phyloP scores from a whole-genome alignment of 1,284 basidiomycete species.

The Cryptococcus deneoformans region DNA sequence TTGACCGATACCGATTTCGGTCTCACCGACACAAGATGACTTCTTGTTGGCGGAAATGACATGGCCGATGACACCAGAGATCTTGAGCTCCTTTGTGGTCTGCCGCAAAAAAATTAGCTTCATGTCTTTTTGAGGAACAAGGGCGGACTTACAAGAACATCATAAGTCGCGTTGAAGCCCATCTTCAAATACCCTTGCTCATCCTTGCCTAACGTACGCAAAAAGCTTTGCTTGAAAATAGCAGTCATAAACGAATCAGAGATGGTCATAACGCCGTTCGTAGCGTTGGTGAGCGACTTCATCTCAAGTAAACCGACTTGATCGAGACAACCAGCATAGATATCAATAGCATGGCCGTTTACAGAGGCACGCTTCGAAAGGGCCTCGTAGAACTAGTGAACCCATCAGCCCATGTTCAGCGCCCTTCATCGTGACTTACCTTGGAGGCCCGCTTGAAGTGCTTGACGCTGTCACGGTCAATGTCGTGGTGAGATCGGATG shows the following conservation, averaged over 20 bases:
- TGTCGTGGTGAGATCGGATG: slow-evolving; percentile 98
- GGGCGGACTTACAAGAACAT: slow-evolving; percentile 70
- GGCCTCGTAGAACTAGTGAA: slow-evolving; percentile 77
- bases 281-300: slow-evolving; percentile 92
- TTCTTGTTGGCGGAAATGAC: slow-evolving; percentile 98
- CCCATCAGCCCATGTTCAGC: slow-evolving; percentile 38
- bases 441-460: slow-evolving; percentile 97
- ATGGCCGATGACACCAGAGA: slow-evolving; percentile 97
- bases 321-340: slow-evolving; percentile 97
- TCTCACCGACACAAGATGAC: slow-evolving; percentile 94
- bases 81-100: slow-evolving; percentile 98
- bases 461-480: slow-evolving; percentile 95
- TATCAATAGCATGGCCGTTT: slow-evolving; percentile 92
- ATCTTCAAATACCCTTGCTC: slow-evolving; percentile 89
- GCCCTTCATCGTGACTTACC: slow-evolving; percentile 13
- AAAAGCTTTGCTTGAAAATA: slow-evolving; percentile 98
- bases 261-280: slow-evolving; percentile 94
- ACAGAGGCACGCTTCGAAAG: slow-evolving; percentile 91
- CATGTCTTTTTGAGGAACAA: not conserved
- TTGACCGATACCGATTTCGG: slow-evolving; percentile 98
- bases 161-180: slow-evolving; percentile 99
- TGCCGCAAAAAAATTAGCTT: slow-evolving; percentile 40
- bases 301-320: slow-evolving; percentile 98
- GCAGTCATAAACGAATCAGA: slow-evolving; percentile 98
- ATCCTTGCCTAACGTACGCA: slow-evolving; percentile 91